Base-by-base conservation (phyloP, 192 early-diverging fungal species). In the Backusella parvicylindrica region DNA sequence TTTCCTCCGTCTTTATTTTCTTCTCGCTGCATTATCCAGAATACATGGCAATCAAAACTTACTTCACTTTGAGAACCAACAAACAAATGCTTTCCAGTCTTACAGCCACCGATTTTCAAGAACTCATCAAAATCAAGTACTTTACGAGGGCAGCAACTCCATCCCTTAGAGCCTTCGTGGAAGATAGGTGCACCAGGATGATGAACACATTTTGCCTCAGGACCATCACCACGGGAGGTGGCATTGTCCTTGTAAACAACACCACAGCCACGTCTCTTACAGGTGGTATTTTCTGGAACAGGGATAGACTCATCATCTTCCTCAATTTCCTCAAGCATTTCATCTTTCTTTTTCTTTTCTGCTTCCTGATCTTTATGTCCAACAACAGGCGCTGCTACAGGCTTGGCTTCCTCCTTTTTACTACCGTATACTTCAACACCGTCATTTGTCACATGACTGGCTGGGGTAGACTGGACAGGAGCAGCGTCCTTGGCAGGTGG, bases 41-140 rank as follows among this genome's bases (percentile, higher is more conserved):
- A 35, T 35, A 35, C 33, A 35, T 35, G 6, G 6, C 6, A 71
- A 6, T 28, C 2, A 12, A 11, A 56, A 28, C 56, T 71, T 65
- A 77, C 76, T 9, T 71, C 13, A 2, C 37, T 83, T 38, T 82
- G 81, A 43, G 78, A 71, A 7, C 91, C 92, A 64, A 94, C 90
- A 85, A 99, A 99, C 77, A 96, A 84, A 81, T 99, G 98, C 65
- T 90, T 88, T 47, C 95, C 96, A n/a, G 73, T 86, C 41, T 87
- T 92, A 84, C 98, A 99, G 36, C 98, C 98, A 69, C 87, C 86
- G 80, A 99, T 97, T 78, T 92, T 96, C 78, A 98, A 84, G 73
- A 99, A 98, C 82, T 98, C 96, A 37, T 99, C 98, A 89, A 98
- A 99, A 82, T 98, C 98, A 18, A 98, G 89, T 2, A 97, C 97